Base-by-base conservation (phyloP, 2,329 filamentous ascomycete species). In the Chaetomium globosum region DNA sequence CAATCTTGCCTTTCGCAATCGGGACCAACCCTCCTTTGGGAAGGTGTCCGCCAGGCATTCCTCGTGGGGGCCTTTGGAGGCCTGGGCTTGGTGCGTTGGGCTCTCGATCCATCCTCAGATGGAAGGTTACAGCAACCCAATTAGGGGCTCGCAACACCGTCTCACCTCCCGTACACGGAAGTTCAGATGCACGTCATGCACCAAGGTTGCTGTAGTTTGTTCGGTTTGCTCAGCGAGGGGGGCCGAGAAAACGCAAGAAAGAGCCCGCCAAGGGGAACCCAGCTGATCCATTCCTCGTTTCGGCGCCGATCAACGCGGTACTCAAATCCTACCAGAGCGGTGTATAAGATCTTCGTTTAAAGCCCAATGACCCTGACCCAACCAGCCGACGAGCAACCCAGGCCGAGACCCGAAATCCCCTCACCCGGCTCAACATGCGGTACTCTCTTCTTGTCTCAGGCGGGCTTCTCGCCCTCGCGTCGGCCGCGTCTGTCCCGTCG, bases 121-220 rank as follows among this genome's bases (percentile, higher is more conserved):
- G 62, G 62, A 64, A 64, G 62, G 62, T 64, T 59, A 19, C 62
- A 64, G 62, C 60, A 39, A n/a, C 26, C 16, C 39, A 30, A 28
- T 49, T 2, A 33, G n/a, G 4, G 36, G 51, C 33, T 23, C n/a
- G 19, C 52, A 62, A n/a, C 21, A 33, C 39, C 28, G 52, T 43
- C 60, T 62, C 52, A 55, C 33, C 39, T 55, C 60, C 60, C 60
- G 19, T 33, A 56, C 33, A 56, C 21, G 60, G 60, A 49, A 62
- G 60, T 36, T 62, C 21, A 26, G 10, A 12, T 33, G 58, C 31
- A 26, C 13, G 21, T 31, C 26, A 33, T n/a, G 30, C 59, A 6
- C 33, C 12, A 36, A 12, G 33, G 9, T 10, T 10, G 12, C 1
- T 12, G 33, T 36, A 10, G 33, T 36, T 10, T 36, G 6, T 9